Base-by-base conservation (phyloP, 768 basidiomycete genomes). In the Nevesoporus exiguus region DNA sequence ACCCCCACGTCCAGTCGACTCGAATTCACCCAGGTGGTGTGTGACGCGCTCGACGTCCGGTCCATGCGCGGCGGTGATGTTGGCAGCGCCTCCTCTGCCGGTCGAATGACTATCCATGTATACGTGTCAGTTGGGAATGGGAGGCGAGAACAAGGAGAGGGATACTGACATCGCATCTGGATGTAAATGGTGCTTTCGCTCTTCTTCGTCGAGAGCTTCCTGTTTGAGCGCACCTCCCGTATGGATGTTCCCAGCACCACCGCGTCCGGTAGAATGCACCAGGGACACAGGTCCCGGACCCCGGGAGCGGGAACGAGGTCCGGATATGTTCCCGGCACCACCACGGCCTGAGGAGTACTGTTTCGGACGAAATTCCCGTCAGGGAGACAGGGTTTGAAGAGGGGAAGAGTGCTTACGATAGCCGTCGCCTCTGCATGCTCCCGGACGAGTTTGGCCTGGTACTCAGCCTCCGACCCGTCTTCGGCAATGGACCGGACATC, bases 11-110 rank as follows among this genome's bases (percentile, higher is more conserved):
- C 85, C 85, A 3, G 74, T 69, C 6, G 76, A 75, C 55, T 74
- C 77, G 45, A 61, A 72, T 0, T 69, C 72, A 5, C 56, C 57
- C 6, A 47, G 36, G 31, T 64, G 62, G 46, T 70, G 64, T 11
- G 27, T 8, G 49, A 63, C 49, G 19, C 47, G 65, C 34, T 81
- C 80, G 37, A 77, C 58, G 0, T 66, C 63, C 1, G 80, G 80
- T 6, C 69, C 68, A 25, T 67, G 71, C 0, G 54, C 21, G 25
- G 46, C n/a, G 0, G 78, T 80, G 21, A 87, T 61, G 57, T 88
- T 88, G 3, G 82, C 87, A 7, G 67, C 57, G n/a, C 87, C 86
- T 33, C 87, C 86, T 47, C 87, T 81, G 42, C 86, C 86, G 1
- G 80, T 82, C 5, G 85, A 86, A 64, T 87, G 84, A 14, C 83